Evolutionary conservation across 129 eudicot species (phyloP).

Genomic region (Flaveria linearis): DNA sequence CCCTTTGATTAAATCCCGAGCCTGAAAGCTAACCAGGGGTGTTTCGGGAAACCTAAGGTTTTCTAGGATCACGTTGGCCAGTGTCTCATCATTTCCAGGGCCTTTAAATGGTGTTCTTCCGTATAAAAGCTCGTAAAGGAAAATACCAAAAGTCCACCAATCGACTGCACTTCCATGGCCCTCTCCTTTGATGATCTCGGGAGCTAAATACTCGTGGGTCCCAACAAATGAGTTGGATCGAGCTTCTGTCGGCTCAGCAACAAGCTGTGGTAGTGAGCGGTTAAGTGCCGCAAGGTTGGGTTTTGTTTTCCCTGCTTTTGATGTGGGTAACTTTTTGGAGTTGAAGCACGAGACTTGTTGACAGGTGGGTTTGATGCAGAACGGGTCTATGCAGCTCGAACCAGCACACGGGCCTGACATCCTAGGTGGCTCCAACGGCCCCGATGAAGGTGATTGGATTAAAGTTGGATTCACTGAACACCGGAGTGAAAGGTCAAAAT

Average conservation of each 20-base stretch:
- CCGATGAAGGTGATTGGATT: constrained; percentile 49
- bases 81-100: constrained; percentile 69
- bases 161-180: constrained; percentile 95
- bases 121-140: constrained; percentile 43
- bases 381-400: constrained; percentile 56
- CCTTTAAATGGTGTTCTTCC: constrained; percentile 79
- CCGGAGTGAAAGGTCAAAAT: constrained; percentile 89
- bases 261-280: constrained; percentile 63
- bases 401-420: constrained; percentile 84
- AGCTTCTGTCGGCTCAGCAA: constrained; percentile 87
- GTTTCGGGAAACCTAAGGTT: constrained; percentile 67
- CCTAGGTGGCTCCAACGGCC: constrained; percentile 55
- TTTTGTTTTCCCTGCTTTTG: constrained; percentile 48
- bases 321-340: constrained; percentile 44
- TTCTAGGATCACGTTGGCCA: constrained; percentile 74
- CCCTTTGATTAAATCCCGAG: constrained; percentile 72
- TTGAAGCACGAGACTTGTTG: constrained; percentile 64
- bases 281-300: constrained; percentile 43
- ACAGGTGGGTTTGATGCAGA: constrained; percentile 13
- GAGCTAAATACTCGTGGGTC: constrained; percentile 46
- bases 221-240: constrained; percentile 96
- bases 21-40: constrained; percentile 81
- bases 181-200: constrained; percentile 14
- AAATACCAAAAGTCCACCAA: constrained; percentile 95
- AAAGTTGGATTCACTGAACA: constrained; percentile 90